phyloP scores from a whole-genome alignment of 2,329 filamentous ascomycete species.

The Colletotrichum chlorophyti region DNA sequence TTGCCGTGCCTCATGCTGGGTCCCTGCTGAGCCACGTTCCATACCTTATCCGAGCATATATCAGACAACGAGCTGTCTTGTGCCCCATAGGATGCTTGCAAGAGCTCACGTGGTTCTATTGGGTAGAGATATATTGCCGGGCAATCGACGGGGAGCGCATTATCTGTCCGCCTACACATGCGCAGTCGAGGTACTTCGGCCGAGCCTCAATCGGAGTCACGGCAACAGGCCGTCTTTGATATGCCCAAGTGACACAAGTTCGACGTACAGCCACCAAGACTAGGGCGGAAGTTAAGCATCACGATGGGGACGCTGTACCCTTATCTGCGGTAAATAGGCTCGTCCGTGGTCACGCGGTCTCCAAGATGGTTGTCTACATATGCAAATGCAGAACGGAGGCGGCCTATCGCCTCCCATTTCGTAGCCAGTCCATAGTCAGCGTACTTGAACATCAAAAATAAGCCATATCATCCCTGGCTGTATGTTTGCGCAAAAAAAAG shows the following conservation, averaged over 20 bases:
- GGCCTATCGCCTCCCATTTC: conserved; percentile 4
- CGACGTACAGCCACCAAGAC: not conserved
- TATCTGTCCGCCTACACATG: no score
- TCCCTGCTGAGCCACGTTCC: no score
- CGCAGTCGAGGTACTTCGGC: not conserved
- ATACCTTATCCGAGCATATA: no score
- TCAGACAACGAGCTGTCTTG: no score
- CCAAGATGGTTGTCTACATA: conserved; percentile 6
- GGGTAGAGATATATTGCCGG: not conserved
- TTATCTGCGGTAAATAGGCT: conserved; percentile 1
- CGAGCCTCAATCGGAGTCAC: not conserved
- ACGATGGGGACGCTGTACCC: not conserved
- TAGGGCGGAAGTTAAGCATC: not conserved
- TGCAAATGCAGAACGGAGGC: conserved; percentile 8
- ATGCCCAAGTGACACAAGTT: not conserved
- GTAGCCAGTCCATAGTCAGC: conserved; percentile 25
- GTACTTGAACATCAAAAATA: conserved; percentile 25
- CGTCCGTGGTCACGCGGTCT: conserved; percentile 8
- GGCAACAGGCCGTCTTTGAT: not conserved
- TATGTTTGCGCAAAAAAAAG: conserved; percentile 26
- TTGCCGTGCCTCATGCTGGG: no score
- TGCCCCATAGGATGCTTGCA: not conserved
- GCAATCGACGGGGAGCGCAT: not conserved
- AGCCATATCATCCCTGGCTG: conserved; percentile 18
- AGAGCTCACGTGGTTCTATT: no score